These are phyloP conservation scores for Ceratopteris richardii DNA, from an alignment of 75 land plant species.

Conservation along the genomic window DNA sequence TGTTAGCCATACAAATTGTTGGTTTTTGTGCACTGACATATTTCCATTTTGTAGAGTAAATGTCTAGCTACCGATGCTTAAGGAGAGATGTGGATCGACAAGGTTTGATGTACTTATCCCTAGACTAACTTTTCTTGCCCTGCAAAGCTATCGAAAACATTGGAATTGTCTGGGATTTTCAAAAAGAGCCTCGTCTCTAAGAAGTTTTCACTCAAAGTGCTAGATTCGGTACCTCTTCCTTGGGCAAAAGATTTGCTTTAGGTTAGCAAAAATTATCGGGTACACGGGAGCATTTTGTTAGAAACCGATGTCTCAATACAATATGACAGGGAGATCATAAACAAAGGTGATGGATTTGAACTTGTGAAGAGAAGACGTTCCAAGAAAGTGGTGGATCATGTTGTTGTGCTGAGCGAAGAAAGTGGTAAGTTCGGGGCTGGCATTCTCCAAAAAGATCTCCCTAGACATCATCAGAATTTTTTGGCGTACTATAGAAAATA, in stretches of 20 bases:
- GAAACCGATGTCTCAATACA: conserved; percentile 60
- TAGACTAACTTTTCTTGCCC: conserved; percentile 40
- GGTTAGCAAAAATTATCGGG: conserved; percentile 57
- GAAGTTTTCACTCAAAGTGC: neutral
- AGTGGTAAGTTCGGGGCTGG: conserved; percentile 57
- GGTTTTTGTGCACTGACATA: too few relatives aligned
- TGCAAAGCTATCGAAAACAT: neutral
- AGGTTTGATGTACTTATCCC: conserved; percentile 57
- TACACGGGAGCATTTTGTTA: conserved; percentile 49
- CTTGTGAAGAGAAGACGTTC: conserved; percentile 74
- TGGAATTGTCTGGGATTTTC: neutral
- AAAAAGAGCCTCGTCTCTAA: neutral
- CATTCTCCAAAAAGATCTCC: conserved; percentile 71
- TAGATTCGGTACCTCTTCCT: neutral
- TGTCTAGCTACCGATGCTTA: too few relatives aligned
- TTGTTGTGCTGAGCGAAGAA: conserved; percentile 63
- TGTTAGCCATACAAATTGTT: too few relatives aligned
- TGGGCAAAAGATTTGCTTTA: conserved; percentile 7
- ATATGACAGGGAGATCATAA: conserved; percentile 70
- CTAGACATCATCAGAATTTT: conserved; percentile 71
- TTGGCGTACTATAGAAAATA: conserved; percentile 56
- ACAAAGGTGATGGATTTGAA: conserved; percentile 91
- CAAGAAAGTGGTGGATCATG: conserved; percentile 67
- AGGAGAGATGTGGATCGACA: conserved; percentile 50
- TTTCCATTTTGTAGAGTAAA: too few relatives aligned